phyloP scores from a whole-genome alignment of 1,139 yeast genomes.

The Nematodospora anomalae region DNA sequence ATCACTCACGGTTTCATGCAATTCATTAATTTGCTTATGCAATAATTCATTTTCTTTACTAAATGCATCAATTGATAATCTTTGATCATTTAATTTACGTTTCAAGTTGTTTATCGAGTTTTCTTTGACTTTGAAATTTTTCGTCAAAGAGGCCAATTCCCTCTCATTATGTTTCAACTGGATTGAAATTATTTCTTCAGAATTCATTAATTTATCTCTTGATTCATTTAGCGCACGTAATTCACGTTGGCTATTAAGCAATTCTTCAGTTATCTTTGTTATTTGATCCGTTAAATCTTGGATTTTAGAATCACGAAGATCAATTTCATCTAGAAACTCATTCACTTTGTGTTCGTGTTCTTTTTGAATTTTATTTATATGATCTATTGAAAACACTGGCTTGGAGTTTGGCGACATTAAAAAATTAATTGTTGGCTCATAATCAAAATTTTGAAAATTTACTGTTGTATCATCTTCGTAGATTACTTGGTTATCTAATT shows the following conservation, averaged over 20 bases:
- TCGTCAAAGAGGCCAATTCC: conserved; percentile 31
- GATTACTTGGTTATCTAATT: conserved; percentile 1
- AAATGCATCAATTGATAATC: conserved; percentile 14
- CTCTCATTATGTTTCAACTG: conserved; percentile 32
- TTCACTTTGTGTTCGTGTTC: conserved; percentile 19
- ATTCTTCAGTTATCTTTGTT: conserved; percentile 20
- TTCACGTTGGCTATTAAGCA: conserved; percentile 22
- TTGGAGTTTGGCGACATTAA: conserved; percentile 38
- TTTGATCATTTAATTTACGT: conserved; percentile 13
- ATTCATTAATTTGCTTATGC: conserved; percentile 21
- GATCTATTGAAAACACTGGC: conserved; percentile 35
- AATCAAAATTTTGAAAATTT: conserved; percentile 11
- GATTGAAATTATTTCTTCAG: conserved; percentile 28
- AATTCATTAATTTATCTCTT: conserved; percentile 21
- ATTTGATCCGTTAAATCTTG: conserved; percentile 22
- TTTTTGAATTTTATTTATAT: conserved; percentile 30
- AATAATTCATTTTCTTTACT: conserved; percentile 12
- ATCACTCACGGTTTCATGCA: conserved; percentile 16
- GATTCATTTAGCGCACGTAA: conserved; percentile 22
- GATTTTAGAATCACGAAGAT: conserved; percentile 19
- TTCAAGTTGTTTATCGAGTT: conserved; percentile 13
- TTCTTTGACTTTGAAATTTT: conserved; percentile 27
- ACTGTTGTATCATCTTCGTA: conserved; percentile 12
- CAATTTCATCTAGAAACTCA: conserved; percentile 13
- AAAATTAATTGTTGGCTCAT: conserved; percentile 34